Base-by-base conservation (phyloP, 257 asterid genomes). In the Penstemon newberryi region DNA sequence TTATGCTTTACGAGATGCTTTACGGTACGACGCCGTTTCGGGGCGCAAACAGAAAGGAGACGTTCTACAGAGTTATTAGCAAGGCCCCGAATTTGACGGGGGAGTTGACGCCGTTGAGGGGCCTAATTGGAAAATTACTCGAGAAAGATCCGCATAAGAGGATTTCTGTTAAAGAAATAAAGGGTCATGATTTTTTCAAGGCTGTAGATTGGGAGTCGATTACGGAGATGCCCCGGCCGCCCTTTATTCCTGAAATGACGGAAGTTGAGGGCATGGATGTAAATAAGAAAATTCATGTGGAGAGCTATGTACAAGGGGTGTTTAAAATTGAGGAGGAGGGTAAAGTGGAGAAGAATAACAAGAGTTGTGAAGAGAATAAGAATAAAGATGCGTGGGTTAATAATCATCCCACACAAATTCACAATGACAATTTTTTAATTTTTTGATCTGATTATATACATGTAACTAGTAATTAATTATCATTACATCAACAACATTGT, bases 1-100 rank as follows among this genome's bases (percentile, higher is more conserved):
- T 91, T 13, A 77, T 94, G 84, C 57, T 90, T 19, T 80, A 94
- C 79, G 97, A 94, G 73, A 91, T 94, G 99, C 88, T 94, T 25
- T 94, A 94, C 70, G 96, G 99, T 0, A 61, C 71, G 77, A 94
- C 99, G 75, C 99, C 99, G 75, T 94, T 94, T 45, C 74, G 82
- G 10, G 99, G 97, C 5, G 18, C 73, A 4, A 85, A 86, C 38
- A 59, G 97, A 74, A 91, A 89, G 60, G 97, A 91, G 13, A 90
- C 97, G 39, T 94, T 84, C 36, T 75, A 75, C 71, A 71, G 95
- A 54, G 78, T 87, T 64, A 42, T 89, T 2, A 68, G 84, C 0
- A 82, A 74, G 44, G 25, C 65, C 46, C 97, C 97, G 51, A 58
- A 82, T 56, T 61, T 94, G 38, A 85, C 89, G 63, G 99, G 99